Base-by-base conservation (phyloP, 495 filamentous ascomycete genomes). In the Oleoguttula mirabilis region DNA sequence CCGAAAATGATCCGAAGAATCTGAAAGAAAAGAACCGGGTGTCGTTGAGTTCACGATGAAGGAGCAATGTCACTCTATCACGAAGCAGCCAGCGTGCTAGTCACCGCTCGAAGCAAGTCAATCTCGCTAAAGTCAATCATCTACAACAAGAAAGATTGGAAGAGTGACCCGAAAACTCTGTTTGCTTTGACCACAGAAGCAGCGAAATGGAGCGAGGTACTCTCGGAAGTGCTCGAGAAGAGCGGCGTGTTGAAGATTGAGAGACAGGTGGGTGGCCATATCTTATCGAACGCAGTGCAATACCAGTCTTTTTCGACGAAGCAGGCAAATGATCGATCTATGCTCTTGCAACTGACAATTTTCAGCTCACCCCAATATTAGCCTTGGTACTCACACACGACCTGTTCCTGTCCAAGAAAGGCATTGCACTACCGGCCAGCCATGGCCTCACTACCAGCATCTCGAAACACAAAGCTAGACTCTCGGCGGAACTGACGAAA, bases 51-150 rank as follows among this genome's bases (percentile, higher is more conserved):
- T n/a, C n/a, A n/a, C n/a, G n/a, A n/a, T n/a, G n/a, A n/a, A n/a
- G n/a, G n/a, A n/a, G n/a, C n/a, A n/a, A 92, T 98, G 90, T 94
- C 88, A 35, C 83, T 98, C 45, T 98, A 98, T 63, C 80, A 90
- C 59, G 90, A 98, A 62, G 80, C 86, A 19, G 85, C 82, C 3
- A 63, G 69, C 7, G 63, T 94, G 30, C 64, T 98, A 36, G 72
- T 73, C 2, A 71, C 71, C 14, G 62, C 77, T 0, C 50, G 64
- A n/a, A 72, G 73, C 11, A 57, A 67, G 10, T 74, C 77, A 17
- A 82, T 82, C 23, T 88, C 77, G n/a, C 71, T 94, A 55, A 90
- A 87, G 58, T 80, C 84, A 1, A 68, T 81, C 21, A 70, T 94
- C 39, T 95, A 84, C 61, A 66, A 71, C 41, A 73, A 73, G 39